Evolutionary conservation across 2,329 filamentous ascomycete genomes (phyloP), one percentile per base, ranked within the genome.

Genomic region (Grosmannia clavigera): DNA sequence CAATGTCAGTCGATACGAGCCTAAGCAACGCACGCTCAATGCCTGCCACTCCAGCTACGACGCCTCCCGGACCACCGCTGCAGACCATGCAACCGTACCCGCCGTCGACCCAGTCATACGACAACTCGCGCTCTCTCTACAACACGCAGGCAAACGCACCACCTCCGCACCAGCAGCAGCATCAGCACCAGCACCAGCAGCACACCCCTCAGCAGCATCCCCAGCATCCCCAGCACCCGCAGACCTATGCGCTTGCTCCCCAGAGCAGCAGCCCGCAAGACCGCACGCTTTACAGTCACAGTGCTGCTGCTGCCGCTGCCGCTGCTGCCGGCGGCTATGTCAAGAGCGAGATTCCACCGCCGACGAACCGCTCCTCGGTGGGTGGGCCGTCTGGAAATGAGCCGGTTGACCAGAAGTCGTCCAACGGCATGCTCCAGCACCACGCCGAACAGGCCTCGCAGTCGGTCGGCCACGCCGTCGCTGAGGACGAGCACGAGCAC

Each of bases 21-120:
- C 75, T 94, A 67, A 88, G 81, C 75, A 90, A 87, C 72, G 78
- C 87, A 62, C 86, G 90, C 67, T 95, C 90, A 64, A 90, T 96
- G 79, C 91, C 90, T 59, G 90, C 87, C 11, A 95, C 90, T n/a
- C 90, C 90, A 62, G 90, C 90, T 31, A 92, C 90, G 6, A 95
- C 92, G 0, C 92, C 92, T 14, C 92, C 92, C 0, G 90, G 89
- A 29, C 82, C 80, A 63, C 79, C 81, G 33, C 79, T 95, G 63
- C 87, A 90, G 66, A 85, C 81, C 68, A 90, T 96, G 80, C 87
- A 87, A 66, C 76, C 84, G 3, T 96, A 96, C 71, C 86, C 85
- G 58, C 76, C 80, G 64, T 81, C 75, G 66, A 84, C 77, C 61
- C 88, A 85, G 72, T 76, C 78, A 54, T 96, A 95, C 68, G 90